Conservation (phyloP, 306 rosid genomes). For the Bauhinia variegata region DNA sequence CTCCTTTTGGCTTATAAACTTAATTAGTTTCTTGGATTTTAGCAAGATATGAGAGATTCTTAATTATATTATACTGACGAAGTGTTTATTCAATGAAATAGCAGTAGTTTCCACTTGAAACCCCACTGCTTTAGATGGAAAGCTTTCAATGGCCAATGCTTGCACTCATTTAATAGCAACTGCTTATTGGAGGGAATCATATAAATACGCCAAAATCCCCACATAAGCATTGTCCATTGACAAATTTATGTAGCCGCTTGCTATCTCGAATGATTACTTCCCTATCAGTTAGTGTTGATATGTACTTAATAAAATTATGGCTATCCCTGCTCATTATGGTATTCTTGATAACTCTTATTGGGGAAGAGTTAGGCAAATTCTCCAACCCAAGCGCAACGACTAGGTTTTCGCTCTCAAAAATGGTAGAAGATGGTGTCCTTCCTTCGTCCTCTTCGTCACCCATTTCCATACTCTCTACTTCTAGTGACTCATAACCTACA, state of each 20-base stretch:
- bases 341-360: slow-evolving; percentile 69
- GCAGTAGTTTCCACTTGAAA: neutral
- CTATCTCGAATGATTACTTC: slow-evolving; percentile 79
- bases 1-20: too few relatives aligned
- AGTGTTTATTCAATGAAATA: neutral
- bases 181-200: slow-evolving; percentile 35
- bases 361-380: slow-evolving; percentile 57
- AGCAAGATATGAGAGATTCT: too few relatives aligned
- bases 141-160: slow-evolving; percentile 26
- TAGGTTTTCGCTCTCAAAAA: slow-evolving; percentile 79
- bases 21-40: too few relatives aligned
- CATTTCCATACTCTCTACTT: slow-evolving; percentile 50
- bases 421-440: slow-evolving; percentile 39
- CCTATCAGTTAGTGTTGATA: slow-evolving; percentile 60
- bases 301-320: slow-evolving; percentile 65
- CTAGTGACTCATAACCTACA: slow-evolving; percentile 59
- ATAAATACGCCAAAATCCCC: slow-evolving; percentile 61
- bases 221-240: slow-evolving; percentile 75
- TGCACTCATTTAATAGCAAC: neutral
- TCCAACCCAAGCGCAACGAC: slow-evolving; percentile 74
- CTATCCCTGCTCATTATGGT: slow-evolving; percentile 78
- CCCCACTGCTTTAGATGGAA: slow-evolving; percentile 20
- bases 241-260: slow-evolving; percentile 76
- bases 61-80: too few relatives aligned
- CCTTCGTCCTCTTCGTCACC: slow-evolving; percentile 56